Evolutionary conservation across 192 early-diverging fungal genomes (phyloP).

Genomic region (Mycoemilia scoparia): DNA sequence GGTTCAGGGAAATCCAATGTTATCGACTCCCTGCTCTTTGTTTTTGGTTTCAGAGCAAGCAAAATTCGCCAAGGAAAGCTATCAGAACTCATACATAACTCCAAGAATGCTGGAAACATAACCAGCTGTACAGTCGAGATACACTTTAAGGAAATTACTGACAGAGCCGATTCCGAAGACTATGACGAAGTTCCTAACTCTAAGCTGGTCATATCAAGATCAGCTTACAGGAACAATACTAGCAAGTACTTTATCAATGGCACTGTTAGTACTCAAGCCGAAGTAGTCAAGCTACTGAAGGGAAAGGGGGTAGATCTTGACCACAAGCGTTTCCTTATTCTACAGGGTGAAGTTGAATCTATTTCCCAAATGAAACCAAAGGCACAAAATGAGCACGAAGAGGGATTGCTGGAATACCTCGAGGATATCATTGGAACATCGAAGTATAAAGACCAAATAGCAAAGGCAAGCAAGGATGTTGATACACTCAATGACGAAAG

Average conservation of each 20-base stretch:
- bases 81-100: conserved; percentile 89
- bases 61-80: conserved; percentile 95
- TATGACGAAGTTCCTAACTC: conserved; percentile 46
- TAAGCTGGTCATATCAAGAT: conserved; percentile 58
- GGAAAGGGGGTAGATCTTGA: conserved; percentile 82
- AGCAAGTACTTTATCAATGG: conserved; percentile 63
- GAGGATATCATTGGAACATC: conserved; percentile 98
- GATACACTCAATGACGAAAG: conserved; percentile 63
- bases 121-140: conserved; percentile 74
- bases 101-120: conserved; percentile 50
- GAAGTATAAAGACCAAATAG: conserved; percentile 69
- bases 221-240: conserved; percentile 42
- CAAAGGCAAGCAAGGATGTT: conserved; percentile 40
- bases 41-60: conserved; percentile 94
- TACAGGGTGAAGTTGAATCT: conserved; percentile 98
- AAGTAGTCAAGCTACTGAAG: conserved; percentile 70
- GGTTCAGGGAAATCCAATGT: conserved; percentile 98
- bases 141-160: conserved; percentile 82
- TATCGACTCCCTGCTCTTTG: conserved; percentile 92
- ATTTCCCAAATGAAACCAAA: conserved; percentile 97
- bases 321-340: conserved; percentile 94
- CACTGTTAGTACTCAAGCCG: conserved; percentile 45
- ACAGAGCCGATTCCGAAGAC: conserved; percentile 42
- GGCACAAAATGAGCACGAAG: conserved; percentile 76
- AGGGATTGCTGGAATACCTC: conserved; percentile 90